Evolutionary conservation across 2,329 filamentous ascomycete genomes (phyloP).

Genomic region (Coniella lustricola): DNA sequence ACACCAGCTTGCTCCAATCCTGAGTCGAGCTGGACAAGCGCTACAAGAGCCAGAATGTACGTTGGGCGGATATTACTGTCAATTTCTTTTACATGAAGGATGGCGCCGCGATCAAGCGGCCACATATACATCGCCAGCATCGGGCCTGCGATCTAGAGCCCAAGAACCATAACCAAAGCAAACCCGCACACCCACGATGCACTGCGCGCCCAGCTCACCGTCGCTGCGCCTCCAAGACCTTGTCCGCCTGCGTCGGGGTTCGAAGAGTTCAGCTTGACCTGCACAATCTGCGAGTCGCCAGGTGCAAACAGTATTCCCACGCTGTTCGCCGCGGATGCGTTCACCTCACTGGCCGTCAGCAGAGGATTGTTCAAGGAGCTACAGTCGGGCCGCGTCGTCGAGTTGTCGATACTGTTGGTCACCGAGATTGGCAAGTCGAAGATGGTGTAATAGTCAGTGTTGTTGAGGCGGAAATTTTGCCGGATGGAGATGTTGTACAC

Average conservation of each 20-base stretch:
- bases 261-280: conserved; percentile 24
- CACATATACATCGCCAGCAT: not conserved
- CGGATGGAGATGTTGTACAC: conserved; percentile 67
- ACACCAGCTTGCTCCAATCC: no score
- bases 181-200: conserved; percentile 27
- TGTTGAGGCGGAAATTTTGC: conserved; percentile 62
- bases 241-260: conserved; percentile 16
- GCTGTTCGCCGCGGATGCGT: conserved; percentile 33
- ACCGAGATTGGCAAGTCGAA: conserved; percentile 64
- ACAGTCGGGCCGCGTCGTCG: conserved; percentile 38
- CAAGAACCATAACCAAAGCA: conserved; percentile 25
- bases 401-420: conserved; percentile 53
- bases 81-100: not conserved
- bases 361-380: conserved; percentile 45
- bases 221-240: conserved; percentile 26
- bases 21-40: no score
- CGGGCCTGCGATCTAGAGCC: conserved; percentile 20
- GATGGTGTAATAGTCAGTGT: conserved; percentile 58
- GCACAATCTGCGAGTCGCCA: conserved; percentile 40
- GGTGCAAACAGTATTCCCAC: conserved; percentile 45
- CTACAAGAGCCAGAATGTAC: no score
- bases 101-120: not conserved
- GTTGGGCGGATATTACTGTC: no score
- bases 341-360: conserved; percentile 38
- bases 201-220: conserved; percentile 27